Percentiles rank a stretch among this genome's conserved stretches.
phyloP scores from a whole-genome alignment of 1,284 basidiomycete species.

The Paramarasmius palmivorus region DNA sequence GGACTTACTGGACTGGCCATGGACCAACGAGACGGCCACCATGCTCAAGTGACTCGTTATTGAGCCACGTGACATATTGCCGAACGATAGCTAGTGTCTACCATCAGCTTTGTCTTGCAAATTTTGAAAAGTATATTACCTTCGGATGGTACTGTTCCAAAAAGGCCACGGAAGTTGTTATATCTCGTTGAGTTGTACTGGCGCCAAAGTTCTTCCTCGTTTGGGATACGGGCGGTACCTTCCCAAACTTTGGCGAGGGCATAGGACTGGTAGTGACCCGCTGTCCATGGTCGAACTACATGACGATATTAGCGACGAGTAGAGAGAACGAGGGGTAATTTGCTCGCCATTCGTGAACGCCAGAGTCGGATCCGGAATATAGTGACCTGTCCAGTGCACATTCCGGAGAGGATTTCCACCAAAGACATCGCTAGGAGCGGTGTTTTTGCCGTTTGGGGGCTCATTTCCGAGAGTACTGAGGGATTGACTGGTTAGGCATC shows the following conservation, averaged over 20 bases:
- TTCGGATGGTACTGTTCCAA: constrained; percentile 21
- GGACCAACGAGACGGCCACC: constrained; percentile 25
- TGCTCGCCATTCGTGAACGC: constrained; percentile 21
- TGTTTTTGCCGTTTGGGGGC: not conserved
- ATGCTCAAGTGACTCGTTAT: constrained; percentile 27
- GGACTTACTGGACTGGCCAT: constrained; percentile 24
- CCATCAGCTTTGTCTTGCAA: not conserved
- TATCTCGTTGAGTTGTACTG: constrained; percentile 22
- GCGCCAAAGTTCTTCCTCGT: constrained; percentile 17
- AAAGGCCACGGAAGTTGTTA: constrained; percentile 23
- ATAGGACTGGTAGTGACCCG: constrained; percentile 21
- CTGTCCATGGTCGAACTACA: constrained; percentile 24
- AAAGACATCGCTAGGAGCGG: constrained; percentile 12
- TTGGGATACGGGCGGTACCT: constrained; percentile 22
- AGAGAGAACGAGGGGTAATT: not conserved
- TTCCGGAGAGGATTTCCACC: constrained; percentile 14
- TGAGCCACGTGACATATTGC: constrained; percentile 29
- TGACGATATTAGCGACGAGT: not conserved
- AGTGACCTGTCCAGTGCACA: constrained; percentile 25
- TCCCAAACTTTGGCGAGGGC: constrained; percentile 25
- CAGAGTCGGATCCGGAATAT: constrained; percentile 24
- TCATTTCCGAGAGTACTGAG: not conserved
- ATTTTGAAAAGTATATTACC: constrained; percentile 7
- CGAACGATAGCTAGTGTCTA: constrained; percentile 20
- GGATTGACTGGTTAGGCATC: not conserved